Evolutionary conservation across 1,284 basidiomycete genomes (phyloP), one percentile per base, ranked within the genome.

Genomic region (Microbotryum saponariae): DNA sequence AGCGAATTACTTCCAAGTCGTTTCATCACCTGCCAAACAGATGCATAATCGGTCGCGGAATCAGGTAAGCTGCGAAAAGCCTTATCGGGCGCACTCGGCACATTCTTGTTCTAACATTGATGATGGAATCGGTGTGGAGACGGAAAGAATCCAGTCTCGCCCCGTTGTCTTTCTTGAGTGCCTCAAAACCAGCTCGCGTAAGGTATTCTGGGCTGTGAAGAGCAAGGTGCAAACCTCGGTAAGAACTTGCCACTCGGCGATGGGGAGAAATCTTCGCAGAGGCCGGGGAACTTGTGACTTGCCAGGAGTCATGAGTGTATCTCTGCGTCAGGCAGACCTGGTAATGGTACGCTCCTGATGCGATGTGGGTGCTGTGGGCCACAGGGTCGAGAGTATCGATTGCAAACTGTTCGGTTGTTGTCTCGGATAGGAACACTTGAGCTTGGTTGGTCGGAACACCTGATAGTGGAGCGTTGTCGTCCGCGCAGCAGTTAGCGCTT

Each of bases 71-170:
- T 42, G 49, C 25, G 16, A 42, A 23, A 37, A 5, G 33, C 6
- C 25, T 42, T 27, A 3, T 18, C 21, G 12, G 72, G 0, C 16
- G 7, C 21, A 20, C 12, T 6, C 62, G 12, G 72, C 72, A 16
- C 67, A 63, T 18, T 16, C 6, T 18, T 25, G 25, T 25, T 42
- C 84, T 72, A 63, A 88, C 86, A 54, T 86, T 84, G 63, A 85
- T 75, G 67, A 89, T 87, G 4, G 85, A 83, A 69, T 89, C 85
- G 0, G 88, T 89, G 74, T 90, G 88, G 46, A 90, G 74, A 42
- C 85, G 81, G 78, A 90, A 86, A 1, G 82, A 79, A 66, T 87
- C 82, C 50, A 85, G 77, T 45, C 76, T 78, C 54, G 77, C 74
- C 21, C 76, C 78, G 44, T 79, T 75, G 63, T 83, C 77, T 37